These are phyloP conservation scores for Globisporangium heterothallicum DNA, from an alignment of 352 stramenopile species.

Conservation along the genomic window DNA sequence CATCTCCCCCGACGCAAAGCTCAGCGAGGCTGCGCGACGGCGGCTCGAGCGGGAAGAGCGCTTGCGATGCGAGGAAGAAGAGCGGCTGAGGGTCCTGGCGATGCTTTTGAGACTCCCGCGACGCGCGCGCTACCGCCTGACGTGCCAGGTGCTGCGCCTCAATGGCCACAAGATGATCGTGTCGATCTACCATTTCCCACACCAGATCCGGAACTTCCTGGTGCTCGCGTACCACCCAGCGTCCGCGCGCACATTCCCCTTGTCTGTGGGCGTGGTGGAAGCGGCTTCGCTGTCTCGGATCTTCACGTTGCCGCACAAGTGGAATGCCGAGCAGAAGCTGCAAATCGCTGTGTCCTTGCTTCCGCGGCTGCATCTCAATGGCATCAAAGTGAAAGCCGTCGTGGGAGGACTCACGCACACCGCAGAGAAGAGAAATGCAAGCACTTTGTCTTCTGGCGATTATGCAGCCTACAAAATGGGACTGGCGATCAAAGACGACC, in stretches of 20 bases:
- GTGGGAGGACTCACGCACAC: background rate
- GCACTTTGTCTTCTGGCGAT: no score
- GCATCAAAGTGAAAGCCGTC: conserved; percentile 3
- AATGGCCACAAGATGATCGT: conserved; percentile 42
- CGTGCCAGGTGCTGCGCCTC: conserved; percentile 25
- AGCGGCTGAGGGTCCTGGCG: conserved; percentile 37
- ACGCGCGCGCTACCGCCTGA: conserved; percentile 43
- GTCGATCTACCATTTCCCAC: conserved; percentile 57
- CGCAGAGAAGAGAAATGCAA: background rate
- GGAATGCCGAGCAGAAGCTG: conserved; percentile 39
- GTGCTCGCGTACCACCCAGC: conserved; percentile 45
- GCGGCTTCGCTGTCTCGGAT: conserved; percentile 30
- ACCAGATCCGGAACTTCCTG: conserved; percentile 48
- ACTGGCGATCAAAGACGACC: conserved; percentile 30
- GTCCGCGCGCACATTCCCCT: conserved; percentile 28
- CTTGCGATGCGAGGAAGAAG: conserved; percentile 39
- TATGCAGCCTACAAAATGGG: conserved; percentile 25
- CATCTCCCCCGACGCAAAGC: conserved; percentile 35
- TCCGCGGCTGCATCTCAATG: conserved; percentile 24
- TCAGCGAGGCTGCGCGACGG: conserved; percentile 37
- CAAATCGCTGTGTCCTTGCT: conserved; percentile 34
- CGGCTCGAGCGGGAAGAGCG: conserved; percentile 49
- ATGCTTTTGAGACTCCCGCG: conserved; percentile 36
- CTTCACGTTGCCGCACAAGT: conserved; percentile 36
- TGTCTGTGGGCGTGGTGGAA: conserved; percentile 40